These are phyloP conservation scores for Moniliophthora roreri DNA, from an alignment of 1,284 basidiomycete species.

Conservation along the genomic window DNA sequence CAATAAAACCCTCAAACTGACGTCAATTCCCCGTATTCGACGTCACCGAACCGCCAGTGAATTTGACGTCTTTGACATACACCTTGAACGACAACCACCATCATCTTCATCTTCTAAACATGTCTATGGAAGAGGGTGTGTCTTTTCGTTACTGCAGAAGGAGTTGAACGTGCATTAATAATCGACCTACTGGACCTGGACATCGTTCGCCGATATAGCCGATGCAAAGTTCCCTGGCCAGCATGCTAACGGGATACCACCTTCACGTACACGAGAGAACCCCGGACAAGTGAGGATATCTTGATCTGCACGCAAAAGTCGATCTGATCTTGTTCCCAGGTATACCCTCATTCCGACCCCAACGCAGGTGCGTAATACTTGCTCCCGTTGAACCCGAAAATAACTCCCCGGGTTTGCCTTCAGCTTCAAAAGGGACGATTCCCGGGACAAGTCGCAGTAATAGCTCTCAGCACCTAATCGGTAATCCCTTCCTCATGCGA, in stretches of 20 bases:
- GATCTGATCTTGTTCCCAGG: constrained; percentile 23
- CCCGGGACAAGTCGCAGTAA: constrained; percentile 14
- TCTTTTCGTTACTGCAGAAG: no score
- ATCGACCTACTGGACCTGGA: no score
- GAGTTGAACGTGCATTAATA: no score
- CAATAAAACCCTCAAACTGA: no score
- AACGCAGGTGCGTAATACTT: constrained; percentile 21
- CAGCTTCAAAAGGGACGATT: constrained; percentile 11
- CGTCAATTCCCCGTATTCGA: no score
- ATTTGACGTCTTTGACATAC: no score
- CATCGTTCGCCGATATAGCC: constrained; percentile 16
- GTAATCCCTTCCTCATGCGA: constrained; percentile 40
- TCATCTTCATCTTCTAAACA: no score
- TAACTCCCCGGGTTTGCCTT: not conserved
- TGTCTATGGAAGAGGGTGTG: no score
- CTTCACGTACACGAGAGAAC: constrained; percentile 34
- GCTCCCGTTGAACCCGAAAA: not conserved
- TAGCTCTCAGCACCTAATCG: constrained; percentile 27
- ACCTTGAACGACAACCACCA: no score
- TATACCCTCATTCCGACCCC: constrained; percentile 33
- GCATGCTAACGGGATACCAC: constrained; percentile 22
- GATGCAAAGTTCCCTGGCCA: constrained; percentile 34
- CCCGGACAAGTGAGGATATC: constrained; percentile 29
- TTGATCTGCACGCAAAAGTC: not conserved
- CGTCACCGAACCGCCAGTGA: no score